A percentile compares a stretch with the other conserved stretches of the same genome.
Conservation (phyloP, 345 rosid species). For the Geranium brycei region DNA sequence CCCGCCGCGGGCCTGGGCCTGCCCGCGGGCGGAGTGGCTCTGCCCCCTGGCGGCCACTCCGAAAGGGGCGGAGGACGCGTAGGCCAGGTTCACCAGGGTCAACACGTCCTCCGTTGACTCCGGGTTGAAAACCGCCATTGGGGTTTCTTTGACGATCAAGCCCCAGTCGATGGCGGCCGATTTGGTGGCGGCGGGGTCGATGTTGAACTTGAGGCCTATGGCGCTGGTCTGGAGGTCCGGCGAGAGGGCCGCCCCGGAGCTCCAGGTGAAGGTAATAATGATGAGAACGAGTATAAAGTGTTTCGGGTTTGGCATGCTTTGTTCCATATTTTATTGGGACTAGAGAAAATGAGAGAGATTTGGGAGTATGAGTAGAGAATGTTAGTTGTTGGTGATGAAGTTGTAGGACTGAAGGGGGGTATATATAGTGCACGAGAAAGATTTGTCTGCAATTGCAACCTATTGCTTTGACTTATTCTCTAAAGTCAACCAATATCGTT, state of each 20-base stretch:
- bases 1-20: slow-evolving; percentile 12
- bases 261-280: neutral
- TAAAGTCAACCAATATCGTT: too few species aligned
- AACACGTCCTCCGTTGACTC: slow-evolving; percentile 6
- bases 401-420: neutral
- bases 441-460: too few species aligned
- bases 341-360: neutral
- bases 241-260: neutral
- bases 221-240: neutral
- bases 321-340: neutral
- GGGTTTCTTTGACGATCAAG: slow-evolving; percentile 14
- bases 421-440: neutral
- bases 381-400: neutral
- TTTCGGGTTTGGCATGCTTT: neutral
- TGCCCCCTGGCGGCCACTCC: slow-evolving; percentile 13
- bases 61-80: slow-evolving; percentile 9
- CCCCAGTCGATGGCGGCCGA: slow-evolving; percentile 14
- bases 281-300: neutral
- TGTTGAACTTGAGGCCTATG: neutral
- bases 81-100: slow-evolving; percentile 6
- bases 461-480: too few species aligned
- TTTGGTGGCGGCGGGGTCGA: slow-evolving; percentile 1
- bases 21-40: slow-evolving; percentile 15
- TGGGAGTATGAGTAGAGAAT: neutral
- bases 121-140: slow-evolving; percentile 15